These are phyloP conservation scores for Tricladium varicosporioides DNA, from an alignment of 2,329 filamentous ascomycete genomes.

Conservation along the genomic window DNA sequence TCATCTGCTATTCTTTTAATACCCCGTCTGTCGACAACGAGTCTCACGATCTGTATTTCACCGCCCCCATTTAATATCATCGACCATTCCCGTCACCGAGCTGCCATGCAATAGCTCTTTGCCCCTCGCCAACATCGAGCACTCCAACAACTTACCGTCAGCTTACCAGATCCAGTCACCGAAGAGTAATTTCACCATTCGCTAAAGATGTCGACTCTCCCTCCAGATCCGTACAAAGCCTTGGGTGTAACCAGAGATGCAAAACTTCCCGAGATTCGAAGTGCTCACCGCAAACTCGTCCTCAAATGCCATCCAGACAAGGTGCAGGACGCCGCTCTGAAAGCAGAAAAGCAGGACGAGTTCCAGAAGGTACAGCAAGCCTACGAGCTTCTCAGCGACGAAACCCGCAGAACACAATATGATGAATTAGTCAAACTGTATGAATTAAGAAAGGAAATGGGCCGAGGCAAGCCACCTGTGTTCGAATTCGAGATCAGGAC, in stretches of 20 bases:
- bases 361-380: slow-evolving; percentile 92
- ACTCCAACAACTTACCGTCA: not conserved
- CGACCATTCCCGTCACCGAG: slow-evolving; percentile 12
- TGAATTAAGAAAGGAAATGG: slow-evolving; percentile 53
- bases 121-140: slow-evolving; percentile 6
- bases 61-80: not conserved
- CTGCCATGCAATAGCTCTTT: slow-evolving; percentile 9
- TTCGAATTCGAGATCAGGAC: slow-evolving; percentile 47
- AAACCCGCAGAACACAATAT: slow-evolving; percentile 69
- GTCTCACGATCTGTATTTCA: not conserved
- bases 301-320: slow-evolving; percentile 92
- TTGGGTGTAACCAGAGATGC: slow-evolving; percentile 74
- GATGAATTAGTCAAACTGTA: slow-evolving; percentile 71
- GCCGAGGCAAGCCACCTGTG: slow-evolving; percentile 41
- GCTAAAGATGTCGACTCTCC: slow-evolving; percentile 27
- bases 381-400: slow-evolving; percentile 85
- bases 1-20: slow-evolving; percentile 11
- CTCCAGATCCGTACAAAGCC: slow-evolving; percentile 71
- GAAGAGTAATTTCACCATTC: not conserved
- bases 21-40: not conserved
- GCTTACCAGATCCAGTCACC: not conserved
- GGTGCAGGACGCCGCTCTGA: slow-evolving; percentile 65
- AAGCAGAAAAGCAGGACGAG: slow-evolving; percentile 76
- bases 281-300: slow-evolving; percentile 80
- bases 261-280: slow-evolving; percentile 68